These are phyloP conservation scores for Pontederia paniculata DNA, from an alignment of 176 grass and related monocot species.

Conservation along the genomic window DNA sequence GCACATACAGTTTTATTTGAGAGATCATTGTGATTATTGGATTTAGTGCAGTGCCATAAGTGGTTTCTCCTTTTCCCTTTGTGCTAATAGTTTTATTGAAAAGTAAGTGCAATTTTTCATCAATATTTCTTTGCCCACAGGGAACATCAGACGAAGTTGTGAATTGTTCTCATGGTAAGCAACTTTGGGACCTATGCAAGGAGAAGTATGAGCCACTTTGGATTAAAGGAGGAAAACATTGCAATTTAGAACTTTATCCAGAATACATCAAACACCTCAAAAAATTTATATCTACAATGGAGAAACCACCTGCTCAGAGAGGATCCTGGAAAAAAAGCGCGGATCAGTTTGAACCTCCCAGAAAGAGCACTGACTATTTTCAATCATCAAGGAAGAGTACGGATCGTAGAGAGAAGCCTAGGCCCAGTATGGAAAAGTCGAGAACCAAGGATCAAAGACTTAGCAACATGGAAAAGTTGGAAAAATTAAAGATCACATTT, in stretches of 20 bases:
- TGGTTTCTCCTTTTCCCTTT: too few species aligned
- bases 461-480: slow-evolving; percentile 55
- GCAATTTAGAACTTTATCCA: slow-evolving; percentile 83
- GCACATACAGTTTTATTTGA: too few species aligned
- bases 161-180: slow-evolving; percentile 77
- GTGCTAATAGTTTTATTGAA: too few species aligned
- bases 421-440: slow-evolving; percentile 33
- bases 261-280: slow-evolving; percentile 71
- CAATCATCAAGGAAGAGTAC: slow-evolving; percentile 55
- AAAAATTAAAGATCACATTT: slow-evolving; percentile 55
- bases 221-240: slow-evolving; percentile 82
- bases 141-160: slow-evolving; percentile 88
- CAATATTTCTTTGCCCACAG: slow-evolving; percentile 24
- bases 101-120: background rate
- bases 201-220: slow-evolving; percentile 89
- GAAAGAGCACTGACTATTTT: slow-evolving; percentile 48
- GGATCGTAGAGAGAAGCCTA: slow-evolving; percentile 42
- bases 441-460: slow-evolving; percentile 52
- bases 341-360: slow-evolving; percentile 46
- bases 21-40: background rate
- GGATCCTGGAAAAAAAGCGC: slow-evolving; percentile 41
- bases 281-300: slow-evolving; percentile 56
- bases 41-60: too few species aligned
- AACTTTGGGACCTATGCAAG: slow-evolving; percentile 78
- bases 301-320: slow-evolving; percentile 54